These are phyloP conservation scores for Colletotrichum navitas DNA, from an alignment of 2,329 filamentous ascomycete genomes.

Conservation along the genomic window DNA sequence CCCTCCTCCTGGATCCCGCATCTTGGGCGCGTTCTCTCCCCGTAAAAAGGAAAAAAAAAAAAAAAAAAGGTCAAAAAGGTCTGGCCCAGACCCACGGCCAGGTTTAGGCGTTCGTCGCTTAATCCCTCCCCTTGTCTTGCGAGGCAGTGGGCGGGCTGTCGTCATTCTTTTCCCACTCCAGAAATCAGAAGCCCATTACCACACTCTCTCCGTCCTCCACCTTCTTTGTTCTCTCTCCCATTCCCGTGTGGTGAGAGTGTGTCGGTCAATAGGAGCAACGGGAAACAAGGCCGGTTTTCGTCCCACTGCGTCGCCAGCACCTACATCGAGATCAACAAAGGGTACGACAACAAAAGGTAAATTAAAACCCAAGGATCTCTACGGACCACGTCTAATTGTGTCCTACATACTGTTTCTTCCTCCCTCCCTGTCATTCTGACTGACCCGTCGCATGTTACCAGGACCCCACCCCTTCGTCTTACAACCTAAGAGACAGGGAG, in stretches of 20 bases:
- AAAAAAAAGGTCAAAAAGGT: constrained; percentile 2
- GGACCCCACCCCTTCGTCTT: constrained; percentile 27
- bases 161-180: constrained; percentile 37
- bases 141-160: constrained; percentile 20
- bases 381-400: not conserved
- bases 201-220: not conserved
- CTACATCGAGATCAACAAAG: constrained; percentile 35
- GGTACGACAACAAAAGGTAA: constrained; percentile 17
- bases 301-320: constrained; percentile 17
- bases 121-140: constrained; percentile 28
- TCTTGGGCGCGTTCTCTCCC: not conserved
- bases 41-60: too few species aligned
- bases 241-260: constrained; percentile 4
- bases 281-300: constrained; percentile 5
- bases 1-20: not conserved
- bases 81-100: constrained; percentile 4
- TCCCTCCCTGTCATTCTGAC: not conserved
- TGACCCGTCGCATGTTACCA: constrained; percentile 10
- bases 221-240: constrained; percentile 13
- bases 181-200: not conserved
- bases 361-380: not conserved
- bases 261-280: constrained; percentile 16
- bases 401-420: not conserved
- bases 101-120: constrained; percentile 32
- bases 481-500: constrained; percentile 1